phyloP scores from a whole-genome alignment of 352 stramenopile species.

The Nothophytophthora sp. region DNA sequence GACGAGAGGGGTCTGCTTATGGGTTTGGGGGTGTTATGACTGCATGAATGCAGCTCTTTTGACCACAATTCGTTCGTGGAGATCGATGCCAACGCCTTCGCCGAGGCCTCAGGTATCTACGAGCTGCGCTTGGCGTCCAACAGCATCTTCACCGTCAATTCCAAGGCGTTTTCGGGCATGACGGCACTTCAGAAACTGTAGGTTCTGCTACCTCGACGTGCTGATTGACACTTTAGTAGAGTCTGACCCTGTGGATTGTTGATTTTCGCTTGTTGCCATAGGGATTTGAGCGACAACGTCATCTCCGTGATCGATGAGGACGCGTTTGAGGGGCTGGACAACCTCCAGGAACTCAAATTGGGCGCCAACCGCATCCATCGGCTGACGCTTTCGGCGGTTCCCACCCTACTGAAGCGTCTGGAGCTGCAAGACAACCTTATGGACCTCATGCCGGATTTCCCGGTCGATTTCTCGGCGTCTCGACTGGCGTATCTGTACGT shows the following conservation, averaged over 20 bases:
- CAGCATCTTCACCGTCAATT: conserved; percentile 62
- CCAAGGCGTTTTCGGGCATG: conserved; percentile 57
- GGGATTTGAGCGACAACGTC: conserved; percentile 71
- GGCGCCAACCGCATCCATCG: conserved; percentile 52
- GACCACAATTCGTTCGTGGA: conserved; percentile 65
- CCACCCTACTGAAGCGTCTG: conserved; percentile 37
- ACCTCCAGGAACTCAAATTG: conserved; percentile 41
- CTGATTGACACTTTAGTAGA: background rate
- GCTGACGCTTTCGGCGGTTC: conserved; percentile 40
- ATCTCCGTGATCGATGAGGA: conserved; percentile 59
- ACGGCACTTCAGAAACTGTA: conserved; percentile 48
- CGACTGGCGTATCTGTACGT: conserved; percentile 54
- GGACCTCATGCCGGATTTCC: conserved; percentile 58
- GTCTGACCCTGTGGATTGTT: conserved; percentile 1
- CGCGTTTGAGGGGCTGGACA: conserved; percentile 48
- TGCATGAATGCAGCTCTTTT: conserved; percentile 44
- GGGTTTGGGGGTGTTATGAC: background rate
- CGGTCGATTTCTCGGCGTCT: conserved; percentile 21
- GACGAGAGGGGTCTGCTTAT: background rate
- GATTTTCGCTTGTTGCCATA: conserved; percentile 4
- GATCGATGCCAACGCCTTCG: conserved; percentile 45
- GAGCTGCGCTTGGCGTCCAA: conserved; percentile 57
- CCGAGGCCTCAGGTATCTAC: conserved; percentile 40
- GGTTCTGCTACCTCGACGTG: conserved; percentile 7
- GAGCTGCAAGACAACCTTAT: conserved; percentile 58